Percentiles rank a stretch among this genome's conserved stretches.
Evolutionary conservation across 139 green algal genomes (phyloP).

Genomic region (Nannochloris sp.): DNA sequence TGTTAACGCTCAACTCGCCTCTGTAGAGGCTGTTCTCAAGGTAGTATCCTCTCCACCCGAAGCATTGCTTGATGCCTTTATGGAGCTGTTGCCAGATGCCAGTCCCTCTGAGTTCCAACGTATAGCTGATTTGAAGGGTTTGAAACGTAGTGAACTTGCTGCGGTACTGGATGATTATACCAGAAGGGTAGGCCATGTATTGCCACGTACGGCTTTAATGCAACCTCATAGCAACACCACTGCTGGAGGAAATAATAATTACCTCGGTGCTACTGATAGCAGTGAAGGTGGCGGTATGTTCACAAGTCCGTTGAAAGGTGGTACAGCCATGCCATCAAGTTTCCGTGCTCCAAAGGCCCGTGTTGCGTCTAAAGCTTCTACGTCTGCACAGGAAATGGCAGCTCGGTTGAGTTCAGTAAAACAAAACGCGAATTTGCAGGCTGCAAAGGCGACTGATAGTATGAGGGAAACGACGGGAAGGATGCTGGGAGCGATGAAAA

Average conservation of each 20-base stretch:
- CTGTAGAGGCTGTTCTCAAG: constrained; percentile 72
- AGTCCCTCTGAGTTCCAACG: constrained; percentile 52
- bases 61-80: constrained; percentile 64
- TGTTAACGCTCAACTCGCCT: constrained; percentile 46
- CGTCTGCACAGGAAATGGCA: constrained; percentile 21
- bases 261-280: background rate
- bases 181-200: background rate
- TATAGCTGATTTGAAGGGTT: constrained; percentile 69
- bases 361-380: constrained; percentile 6
- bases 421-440: background rate
- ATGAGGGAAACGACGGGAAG: constrained; percentile 26
- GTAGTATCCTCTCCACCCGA: constrained; percentile 61
- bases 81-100: constrained; percentile 54
- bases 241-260: background rate
- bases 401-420: constrained; percentile 4
- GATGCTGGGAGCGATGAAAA: constrained; percentile 24
- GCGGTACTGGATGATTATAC: background rate
- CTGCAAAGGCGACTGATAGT: constrained; percentile 18
- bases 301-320: background rate
- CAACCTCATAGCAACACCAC: background rate
- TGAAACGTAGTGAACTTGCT: background rate
- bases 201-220: background rate
- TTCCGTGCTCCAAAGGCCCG: background rate
- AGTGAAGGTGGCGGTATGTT: background rate
- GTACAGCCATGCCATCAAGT: background rate